Evolutionary conservation across 805 yeast genomes (phyloP), one percentile per base, ranked within the genome.

Genomic region (Kodamaea nitidulidarum): DNA sequence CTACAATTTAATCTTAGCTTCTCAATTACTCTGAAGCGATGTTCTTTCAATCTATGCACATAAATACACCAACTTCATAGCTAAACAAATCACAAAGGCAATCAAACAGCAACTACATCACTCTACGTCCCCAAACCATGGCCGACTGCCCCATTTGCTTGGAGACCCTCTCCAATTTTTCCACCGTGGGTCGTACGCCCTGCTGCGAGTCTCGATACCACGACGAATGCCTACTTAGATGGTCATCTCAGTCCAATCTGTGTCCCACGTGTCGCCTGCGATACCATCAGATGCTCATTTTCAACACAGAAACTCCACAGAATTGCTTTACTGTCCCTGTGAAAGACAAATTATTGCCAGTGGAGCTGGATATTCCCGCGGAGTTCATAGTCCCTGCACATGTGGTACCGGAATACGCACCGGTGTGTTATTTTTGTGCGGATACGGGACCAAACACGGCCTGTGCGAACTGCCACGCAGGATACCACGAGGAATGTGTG

Each of bases 251-350:
- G 28, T 75, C 82, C 16, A 76, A 75, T 52, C 66, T 72, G 38
- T 79, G 85, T 50, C 86, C 86, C 2, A 73, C 79, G 4, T 80
- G 86, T 50, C 72, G 86, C 15, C 50, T 65, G 21, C 60, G 61
- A 32, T 78, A 68, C 50, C 55, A 67, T 34, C 43, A 56, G 17
- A 58, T 75, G 18, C 63, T 66, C 36, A 42, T 63, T 3, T 49
- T 60, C 16, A 52, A 52, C n/a, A 38, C 45, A 4, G 31, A 40
- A 2, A 50, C 29, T 7, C 48, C 52, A 8, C 29, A 33, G 4
- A 24, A 15, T 9, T n/a, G 45, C 33, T 14, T 35, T 15, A 32
- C 47, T 7, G 33, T 60, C 8, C 22, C 40, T 2, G 55, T 67
- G 3, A 51, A 59, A 38, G 70, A 67, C 42, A 56, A 51, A 36